Percentiles rank a stretch among this genome's conserved stretches.
Conservation (phyloP, 306 rosid species). For the Prunus mongolica region DNA sequence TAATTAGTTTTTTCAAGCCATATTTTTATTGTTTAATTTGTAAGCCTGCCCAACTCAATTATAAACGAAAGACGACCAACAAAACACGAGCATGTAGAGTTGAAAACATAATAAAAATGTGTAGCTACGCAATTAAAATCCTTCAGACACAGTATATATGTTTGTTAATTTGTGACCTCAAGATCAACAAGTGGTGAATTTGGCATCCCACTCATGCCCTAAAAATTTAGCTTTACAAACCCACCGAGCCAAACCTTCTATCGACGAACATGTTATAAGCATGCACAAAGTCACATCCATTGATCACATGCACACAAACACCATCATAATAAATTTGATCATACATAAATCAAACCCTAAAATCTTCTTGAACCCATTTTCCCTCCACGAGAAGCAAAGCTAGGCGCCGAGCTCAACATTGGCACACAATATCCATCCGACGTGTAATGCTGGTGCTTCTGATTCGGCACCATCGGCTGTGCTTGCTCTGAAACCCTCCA, state of each 20-base stretch:
- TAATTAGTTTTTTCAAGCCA: background rate
- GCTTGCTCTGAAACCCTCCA: conserved; percentile 66
- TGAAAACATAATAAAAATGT: no score
- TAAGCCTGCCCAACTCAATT: no score
- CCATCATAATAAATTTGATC: background rate
- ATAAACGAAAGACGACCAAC: no score
- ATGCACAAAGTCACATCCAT: background rate
- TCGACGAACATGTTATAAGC: background rate
- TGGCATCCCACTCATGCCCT: no score
- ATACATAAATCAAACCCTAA: background rate
- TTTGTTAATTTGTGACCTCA: no score
- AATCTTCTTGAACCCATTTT: conserved; percentile 36
- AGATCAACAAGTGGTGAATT: no score
- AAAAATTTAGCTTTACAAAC: no score
- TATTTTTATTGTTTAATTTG: background rate
- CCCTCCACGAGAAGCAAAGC: conserved; percentile 28
- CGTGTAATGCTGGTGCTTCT: conserved; percentile 2
- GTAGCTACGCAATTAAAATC: no score
- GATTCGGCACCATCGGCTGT: background rate
- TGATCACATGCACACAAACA: background rate
- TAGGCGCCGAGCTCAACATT: conserved; percentile 23
- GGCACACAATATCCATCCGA: conserved; percentile 8
- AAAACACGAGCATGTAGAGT: no score
- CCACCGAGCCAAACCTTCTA: no score
- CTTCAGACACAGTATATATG: no score